Conservation (phyloP, 2,329 filamentous ascomycete genomes). For the Truncatella angustata region DNA sequence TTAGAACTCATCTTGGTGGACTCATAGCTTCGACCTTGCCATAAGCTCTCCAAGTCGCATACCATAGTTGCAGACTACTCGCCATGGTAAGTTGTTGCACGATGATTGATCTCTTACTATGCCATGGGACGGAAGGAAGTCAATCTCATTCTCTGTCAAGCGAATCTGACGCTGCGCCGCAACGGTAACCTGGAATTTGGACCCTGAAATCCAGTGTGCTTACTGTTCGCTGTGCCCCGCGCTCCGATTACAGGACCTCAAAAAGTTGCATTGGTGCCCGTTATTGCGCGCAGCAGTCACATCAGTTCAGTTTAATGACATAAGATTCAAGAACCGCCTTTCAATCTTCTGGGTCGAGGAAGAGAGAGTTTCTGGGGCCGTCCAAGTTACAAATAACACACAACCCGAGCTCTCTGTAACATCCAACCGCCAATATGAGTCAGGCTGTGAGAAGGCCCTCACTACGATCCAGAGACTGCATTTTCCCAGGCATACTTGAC, state of each 20-base stretch:
- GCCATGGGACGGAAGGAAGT: neutral
- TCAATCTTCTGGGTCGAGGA: no score
- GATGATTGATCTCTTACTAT: neutral
- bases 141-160: no score
- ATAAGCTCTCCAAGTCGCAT: neutral
- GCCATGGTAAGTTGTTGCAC: slow-evolving; percentile 2
- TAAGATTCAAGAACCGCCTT: no score
- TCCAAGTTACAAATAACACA: neutral
- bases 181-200: neutral
- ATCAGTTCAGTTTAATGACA: no score
- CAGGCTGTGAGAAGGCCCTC: slow-evolving; percentile 21
- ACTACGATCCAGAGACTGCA: neutral
- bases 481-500: no score
- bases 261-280: slow-evolving; percentile 2
- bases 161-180: neutral
- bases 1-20: neutral
- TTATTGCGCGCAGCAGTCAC: no score
- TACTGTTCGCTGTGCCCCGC: slow-evolving; percentile 2
- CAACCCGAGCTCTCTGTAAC: neutral
- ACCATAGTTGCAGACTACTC: neutral
- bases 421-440: slow-evolving; percentile 18
- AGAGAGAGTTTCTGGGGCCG: no score
- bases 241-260: neutral
- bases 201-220: neutral
- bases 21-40: slow-evolving; percentile 1